phyloP scores from a whole-genome alignment of 1,139 yeast species.

The Candida glucosophila region DNA sequence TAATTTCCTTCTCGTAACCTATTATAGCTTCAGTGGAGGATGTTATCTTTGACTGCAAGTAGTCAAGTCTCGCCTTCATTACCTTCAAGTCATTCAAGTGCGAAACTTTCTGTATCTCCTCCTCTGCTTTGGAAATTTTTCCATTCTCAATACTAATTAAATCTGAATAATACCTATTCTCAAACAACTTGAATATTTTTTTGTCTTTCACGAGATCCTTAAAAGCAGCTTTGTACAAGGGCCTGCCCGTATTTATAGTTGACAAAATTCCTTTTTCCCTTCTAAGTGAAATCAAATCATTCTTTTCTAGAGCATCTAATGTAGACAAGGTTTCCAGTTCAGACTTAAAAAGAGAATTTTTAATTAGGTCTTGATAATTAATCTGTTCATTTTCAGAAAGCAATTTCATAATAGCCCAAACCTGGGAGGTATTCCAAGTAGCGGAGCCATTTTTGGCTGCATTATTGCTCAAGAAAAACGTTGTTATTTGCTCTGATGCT shows the following conservation, averaged over 20 bases:
- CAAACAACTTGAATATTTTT: slow-evolving; percentile 52
- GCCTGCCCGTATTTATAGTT: slow-evolving; percentile 70
- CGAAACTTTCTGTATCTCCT: slow-evolving; percentile 56
- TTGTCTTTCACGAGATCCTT: slow-evolving; percentile 49
- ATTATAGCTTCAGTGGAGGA: slow-evolving; percentile 42
- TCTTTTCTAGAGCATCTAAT: slow-evolving; percentile 65
- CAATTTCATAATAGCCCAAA: slow-evolving; percentile 72
- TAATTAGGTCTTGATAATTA: slow-evolving; percentile 43
- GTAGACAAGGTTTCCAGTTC: slow-evolving; percentile 42
- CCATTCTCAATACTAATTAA: slow-evolving; percentile 53
- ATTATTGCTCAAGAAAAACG: slow-evolving; percentile 53
- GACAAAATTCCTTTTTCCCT: slow-evolving; percentile 70
- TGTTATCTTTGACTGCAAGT: slow-evolving; percentile 57
- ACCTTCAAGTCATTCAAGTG: slow-evolving; percentile 38
- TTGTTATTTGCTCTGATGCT: slow-evolving; percentile 81
- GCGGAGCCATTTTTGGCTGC: slow-evolving; percentile 15
- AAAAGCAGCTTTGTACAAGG: slow-evolving; percentile 79
- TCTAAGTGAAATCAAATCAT: slow-evolving; percentile 61
- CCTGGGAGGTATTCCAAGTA: slow-evolving; percentile 71
- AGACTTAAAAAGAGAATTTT: slow-evolving; percentile 58
- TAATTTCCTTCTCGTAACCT: slow-evolving; percentile 25
- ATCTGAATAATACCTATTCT: slow-evolving; percentile 48
- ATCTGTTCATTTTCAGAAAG: slow-evolving; percentile 43
- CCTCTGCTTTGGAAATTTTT: slow-evolving; percentile 58
- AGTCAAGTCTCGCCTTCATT: slow-evolving; percentile 54